Evolutionary conservation across 352 stramenopile genomes (phyloP).

Genomic region (Globisporangium carolinianum): DNA sequence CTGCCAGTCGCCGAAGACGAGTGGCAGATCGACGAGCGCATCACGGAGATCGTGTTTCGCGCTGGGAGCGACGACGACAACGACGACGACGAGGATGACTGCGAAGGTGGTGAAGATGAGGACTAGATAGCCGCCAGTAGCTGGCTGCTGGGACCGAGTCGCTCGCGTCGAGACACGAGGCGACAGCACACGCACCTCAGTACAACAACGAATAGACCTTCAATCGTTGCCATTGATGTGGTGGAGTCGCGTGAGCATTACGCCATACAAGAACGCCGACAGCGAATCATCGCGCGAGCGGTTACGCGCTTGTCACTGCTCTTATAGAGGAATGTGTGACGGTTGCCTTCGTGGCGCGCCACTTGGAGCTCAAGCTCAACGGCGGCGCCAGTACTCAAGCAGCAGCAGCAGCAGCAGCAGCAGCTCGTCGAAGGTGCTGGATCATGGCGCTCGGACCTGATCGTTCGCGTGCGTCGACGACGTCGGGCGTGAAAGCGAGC

Average conservation of each 20-base stretch:
- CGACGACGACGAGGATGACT: conserved; percentile 21
- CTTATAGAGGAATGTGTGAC: too few relatives aligned
- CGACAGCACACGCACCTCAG: too few relatives aligned
- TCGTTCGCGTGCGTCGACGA: conserved; percentile 1
- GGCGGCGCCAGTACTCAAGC: too few relatives aligned
- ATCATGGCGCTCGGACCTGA: conserved; percentile 21
- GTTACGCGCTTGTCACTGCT: neutral
- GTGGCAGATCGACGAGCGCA: conserved; percentile 70
- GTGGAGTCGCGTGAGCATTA: too few relatives aligned
- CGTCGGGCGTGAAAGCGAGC: neutral
- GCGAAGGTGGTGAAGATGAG: conserved; percentile 19
- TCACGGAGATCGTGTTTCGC: conserved; percentile 70
- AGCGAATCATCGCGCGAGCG: neutral
- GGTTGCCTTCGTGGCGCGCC: too few relatives aligned
- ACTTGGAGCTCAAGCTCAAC: too few relatives aligned
- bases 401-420: conserved; percentile 3
- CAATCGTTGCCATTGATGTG: too few relatives aligned
- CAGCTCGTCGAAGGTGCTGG: neutral
- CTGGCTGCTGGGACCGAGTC: neutral
- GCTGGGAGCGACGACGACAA: conserved; percentile 24
- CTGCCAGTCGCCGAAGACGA: conserved; percentile 68
- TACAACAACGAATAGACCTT: too few relatives aligned
- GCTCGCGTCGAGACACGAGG: too few relatives aligned
- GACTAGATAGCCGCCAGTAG: conserved; percentile 6
- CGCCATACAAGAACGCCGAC: neutral